Evolutionary conservation across 2,329 filamentous ascomycete genomes (phyloP), one percentile per base, ranked within the genome.

Genomic region (Stemphylium beticola): DNA sequence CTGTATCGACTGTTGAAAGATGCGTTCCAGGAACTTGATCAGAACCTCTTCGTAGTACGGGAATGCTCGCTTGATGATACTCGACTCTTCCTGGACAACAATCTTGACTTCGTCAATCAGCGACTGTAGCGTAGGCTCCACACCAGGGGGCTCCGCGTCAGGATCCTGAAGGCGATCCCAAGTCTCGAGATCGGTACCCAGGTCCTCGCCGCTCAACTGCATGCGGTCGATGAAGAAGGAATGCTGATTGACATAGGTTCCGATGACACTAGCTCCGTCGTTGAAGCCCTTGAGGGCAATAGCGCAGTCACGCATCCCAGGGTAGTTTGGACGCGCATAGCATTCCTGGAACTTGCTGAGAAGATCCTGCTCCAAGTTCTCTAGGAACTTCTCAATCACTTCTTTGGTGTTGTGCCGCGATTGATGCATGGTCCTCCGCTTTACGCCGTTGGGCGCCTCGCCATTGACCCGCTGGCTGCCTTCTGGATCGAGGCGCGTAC

Each of bases 141-240:
- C 90, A 7, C 91, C 90, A 0, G 93, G 93, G 1, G 93, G 90
- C 44, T 96, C 93, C 0, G 91, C 87, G 76, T 99, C 95, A 0
- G 96, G 96, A 70, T 99, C 95, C 41, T 96, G 93, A 47, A 99
- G 82, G 64, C 89, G 88, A 53, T 98, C 93, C 93, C 93, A 97
- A 2, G 79, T 83, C 43, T 85, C 82, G n/a, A 79, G 84, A 65
- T 95, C 91, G 11, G 85, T 84, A 2, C 83, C 84, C 14, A 96
- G 86, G 73, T 96, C 93, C 67, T 96, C 93, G 0, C 89, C 90
- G 44, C 96, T 88, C 53, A 99, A 81, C 74, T 98, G 93, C 64
- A 92, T 95, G 22, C 93, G 85, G 72, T 98, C 95, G 70, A 99
- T 97, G 78, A 99, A 99, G 82, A 99, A 99, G 70, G 96, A 92